Conservation (phyloP, 2,329 filamentous ascomycete genomes). For the Apiospora arundinis region DNA sequence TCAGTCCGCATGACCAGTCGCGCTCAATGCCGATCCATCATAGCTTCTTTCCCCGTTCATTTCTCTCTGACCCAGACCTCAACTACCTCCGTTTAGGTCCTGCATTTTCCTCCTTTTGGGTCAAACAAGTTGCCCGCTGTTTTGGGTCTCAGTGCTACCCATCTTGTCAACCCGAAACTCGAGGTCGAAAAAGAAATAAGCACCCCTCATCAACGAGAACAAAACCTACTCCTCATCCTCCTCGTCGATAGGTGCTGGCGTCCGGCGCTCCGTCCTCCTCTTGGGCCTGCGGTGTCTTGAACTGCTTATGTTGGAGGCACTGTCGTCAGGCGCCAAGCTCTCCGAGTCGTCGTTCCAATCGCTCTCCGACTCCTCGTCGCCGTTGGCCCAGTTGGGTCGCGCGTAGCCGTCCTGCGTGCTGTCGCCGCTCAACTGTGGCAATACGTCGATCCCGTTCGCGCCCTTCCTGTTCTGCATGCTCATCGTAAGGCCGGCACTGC, state of each 20-base stretch:
- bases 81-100: not conserved
- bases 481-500: slow-evolving; percentile 76
- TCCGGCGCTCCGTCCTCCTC: slow-evolving; percentile 71
- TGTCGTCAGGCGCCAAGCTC: slow-evolving; percentile 77
- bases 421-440: slow-evolving; percentile 56
- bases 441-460: slow-evolving; percentile 57
- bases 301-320: slow-evolving; percentile 80
- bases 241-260: slow-evolving; percentile 76
- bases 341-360: slow-evolving; percentile 64
- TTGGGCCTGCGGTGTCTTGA: slow-evolving; percentile 71
- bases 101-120: not conserved
- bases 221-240: slow-evolving; percentile 57
- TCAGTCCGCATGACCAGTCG: not conserved
- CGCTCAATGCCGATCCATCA: slow-evolving; percentile 4
- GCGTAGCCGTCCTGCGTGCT: slow-evolving; percentile 53
- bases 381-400: slow-evolving; percentile 51
- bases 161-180: not conserved
- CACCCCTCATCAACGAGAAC: not conserved
- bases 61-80: not conserved
- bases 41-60: not conserved
- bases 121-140: not conserved
- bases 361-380: slow-evolving; percentile 61
- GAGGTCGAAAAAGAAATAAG: not conserved
- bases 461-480: slow-evolving; percentile 64
- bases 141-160: not conserved